phyloP scores from a whole-genome alignment of 805 yeast species.

The Debaryomyces castellii region DNA sequence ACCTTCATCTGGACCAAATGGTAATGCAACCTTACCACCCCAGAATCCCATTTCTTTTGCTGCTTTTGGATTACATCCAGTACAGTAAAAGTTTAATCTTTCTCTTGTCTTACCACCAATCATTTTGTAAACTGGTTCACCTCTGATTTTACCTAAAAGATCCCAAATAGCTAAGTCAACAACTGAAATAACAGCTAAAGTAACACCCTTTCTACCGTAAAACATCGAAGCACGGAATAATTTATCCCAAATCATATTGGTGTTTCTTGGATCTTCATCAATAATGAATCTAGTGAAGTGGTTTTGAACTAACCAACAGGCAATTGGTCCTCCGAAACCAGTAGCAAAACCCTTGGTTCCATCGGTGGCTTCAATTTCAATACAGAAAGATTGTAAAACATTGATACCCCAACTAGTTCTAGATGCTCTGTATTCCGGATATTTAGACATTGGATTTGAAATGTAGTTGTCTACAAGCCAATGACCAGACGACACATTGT shows the following conservation, averaged over 20 bases:
- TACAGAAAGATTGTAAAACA: constrained; percentile 50
- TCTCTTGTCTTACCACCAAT: constrained; percentile 52
- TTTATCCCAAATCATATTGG: constrained; percentile 47
- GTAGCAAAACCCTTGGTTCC: constrained; percentile 52
- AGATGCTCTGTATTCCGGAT: constrained; percentile 42
- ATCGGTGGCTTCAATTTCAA: constrained; percentile 47
- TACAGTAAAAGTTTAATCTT: constrained; percentile 47
- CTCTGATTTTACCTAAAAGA: constrained; percentile 47
- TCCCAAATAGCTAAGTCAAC: constrained; percentile 53
- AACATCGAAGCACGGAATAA: constrained; percentile 50
- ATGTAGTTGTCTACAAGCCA: constrained; percentile 49
- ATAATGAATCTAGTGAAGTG: constrained; percentile 47
- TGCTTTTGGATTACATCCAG: constrained; percentile 47
- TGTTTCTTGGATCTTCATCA: constrained; percentile 49
- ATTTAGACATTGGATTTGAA: constrained; percentile 51
- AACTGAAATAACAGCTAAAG: constrained; percentile 48
- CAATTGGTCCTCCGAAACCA: constrained; percentile 53
- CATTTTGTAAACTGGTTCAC: constrained; percentile 52
- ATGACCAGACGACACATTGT: constrained; percentile 48
- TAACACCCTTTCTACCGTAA: constrained; percentile 50
- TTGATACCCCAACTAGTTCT: constrained; percentile 52
- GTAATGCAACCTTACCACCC: constrained; percentile 54
- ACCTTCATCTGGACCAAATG: constrained; percentile 54
- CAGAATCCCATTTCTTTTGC: constrained; percentile 52
- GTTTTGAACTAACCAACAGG: constrained; percentile 46